These are phyloP conservation scores for Aspergillus arachidicola DNA, from an alignment of 2,329 filamentous ascomycete species.

Conservation along the genomic window DNA sequence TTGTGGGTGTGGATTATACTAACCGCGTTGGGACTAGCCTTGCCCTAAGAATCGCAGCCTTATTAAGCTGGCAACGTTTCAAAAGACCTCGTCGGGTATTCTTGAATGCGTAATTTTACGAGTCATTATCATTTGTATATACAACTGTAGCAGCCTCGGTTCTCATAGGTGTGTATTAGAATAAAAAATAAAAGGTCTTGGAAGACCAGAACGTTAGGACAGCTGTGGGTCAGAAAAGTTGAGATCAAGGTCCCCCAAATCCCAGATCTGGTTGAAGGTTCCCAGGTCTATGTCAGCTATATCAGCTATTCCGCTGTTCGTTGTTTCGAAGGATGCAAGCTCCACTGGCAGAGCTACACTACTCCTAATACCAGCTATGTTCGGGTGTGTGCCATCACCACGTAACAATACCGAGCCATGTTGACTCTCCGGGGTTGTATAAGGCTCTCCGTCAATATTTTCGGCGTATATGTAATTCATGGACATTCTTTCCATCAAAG, in stretches of 20 bases:
- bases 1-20: constrained; percentile 39
- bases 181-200: no score
- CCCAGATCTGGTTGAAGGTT: constrained; percentile 31
- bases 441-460: constrained; percentile 3
- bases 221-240: neutral
- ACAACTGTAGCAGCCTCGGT: no score
- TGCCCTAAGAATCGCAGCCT: constrained; percentile 21
- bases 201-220: neutral
- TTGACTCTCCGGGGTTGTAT: neutral
- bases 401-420: neutral
- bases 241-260: constrained; percentile 30
- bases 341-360: neutral
- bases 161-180: neutral
- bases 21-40: constrained; percentile 23
- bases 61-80: neutral
- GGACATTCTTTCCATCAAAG: constrained; percentile 6
- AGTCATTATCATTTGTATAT: neutral
- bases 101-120: neutral
- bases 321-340: neutral
- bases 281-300: constrained; percentile 26
- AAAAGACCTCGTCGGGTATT: neutral
- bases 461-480: constrained; percentile 5
- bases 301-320: neutral
- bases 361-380: neutral
- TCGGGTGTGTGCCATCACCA: neutral